Base-by-base conservation (phyloP, 2,329 filamentous ascomycete genomes). In the Mollisia scopiformis region DNA sequence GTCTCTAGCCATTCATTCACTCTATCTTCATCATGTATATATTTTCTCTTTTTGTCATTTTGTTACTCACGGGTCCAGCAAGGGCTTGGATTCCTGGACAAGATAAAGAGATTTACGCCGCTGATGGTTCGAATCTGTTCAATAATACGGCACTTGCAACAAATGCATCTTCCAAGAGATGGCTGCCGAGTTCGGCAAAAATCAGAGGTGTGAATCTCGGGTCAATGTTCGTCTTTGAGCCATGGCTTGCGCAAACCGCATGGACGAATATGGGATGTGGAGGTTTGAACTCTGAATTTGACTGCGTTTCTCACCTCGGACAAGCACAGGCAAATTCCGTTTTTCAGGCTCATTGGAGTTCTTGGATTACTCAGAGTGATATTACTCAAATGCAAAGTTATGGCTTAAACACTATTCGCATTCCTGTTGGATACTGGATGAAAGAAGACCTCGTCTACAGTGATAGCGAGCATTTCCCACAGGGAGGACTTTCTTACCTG, bases 351-450 rank as follows among this genome's bases (percentile, higher is more conserved):
- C 80, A 83, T 61, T 83, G 80, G 80, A 70, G 68, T n/a, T 73
- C 74, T 0, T 83, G 79, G 78, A 79, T 82, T 57, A 82, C 76
- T 2, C 65, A 78, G 57, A 66, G 71, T 14, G 81, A 83, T 66
- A 75, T 83, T 57, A 60, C 68, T 6, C 65, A 76, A 60, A 83
- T 83, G 73, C 66, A 71, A 14, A 73, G 69, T 39, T 79, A 75
- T 55, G 80, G 80, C 0, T 64, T 83, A 25, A 82, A 83, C 61
- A 80, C 79, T 1, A 74, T 82, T 41, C 73, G 80, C 10, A 78
- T 83, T 23, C 80, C 80, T 0, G 75, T 83, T 1, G 81, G 80
- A 3, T 83, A 80, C 66, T 83, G 80, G 80, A 76, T 83, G 58
- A 71, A 76, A 21, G 80, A 83, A 65, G 74, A 75, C 54, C 64